These are phyloP conservation scores for Peniophora sp. DNA, from an alignment of 1,284 basidiomycete genomes.

Conservation along the genomic window DNA sequence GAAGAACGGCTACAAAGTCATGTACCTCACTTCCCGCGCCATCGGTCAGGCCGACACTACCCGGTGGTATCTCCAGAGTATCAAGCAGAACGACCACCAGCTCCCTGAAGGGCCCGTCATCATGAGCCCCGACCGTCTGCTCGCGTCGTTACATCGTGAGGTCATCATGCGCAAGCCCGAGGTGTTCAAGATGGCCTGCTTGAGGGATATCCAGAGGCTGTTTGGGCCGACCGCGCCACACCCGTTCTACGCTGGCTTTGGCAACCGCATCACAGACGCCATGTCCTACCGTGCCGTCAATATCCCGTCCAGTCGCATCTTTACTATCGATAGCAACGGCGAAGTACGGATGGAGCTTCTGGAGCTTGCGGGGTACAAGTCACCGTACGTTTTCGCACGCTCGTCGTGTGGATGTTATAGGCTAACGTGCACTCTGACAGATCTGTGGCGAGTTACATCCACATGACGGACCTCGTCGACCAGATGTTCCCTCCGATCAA, in stretches of 20 bases:
- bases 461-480: conserved; percentile 98
- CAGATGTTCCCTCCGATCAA: conserved; percentile 98
- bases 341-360: conserved; percentile 98
- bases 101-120: conserved; percentile 97
- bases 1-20: conserved; percentile 96
- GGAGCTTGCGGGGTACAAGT: conserved; percentile 94
- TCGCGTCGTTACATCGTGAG: conserved; percentile 92
- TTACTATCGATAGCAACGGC: conserved; percentile 93
- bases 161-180: conserved; percentile 99
- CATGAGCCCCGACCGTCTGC: conserved; percentile 96
- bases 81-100: conserved; percentile 93
- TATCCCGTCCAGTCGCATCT: conserved; percentile 90
- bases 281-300: conserved; percentile 95
- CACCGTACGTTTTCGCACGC: conserved; percentile 54
- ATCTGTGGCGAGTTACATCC: conserved; percentile 61
- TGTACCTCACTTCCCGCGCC: conserved; percentile 96
- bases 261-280: conserved; percentile 97
- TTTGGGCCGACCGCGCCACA: conserved; percentile 71
- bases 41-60: conserved; percentile 99
- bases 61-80: conserved; percentile 89
- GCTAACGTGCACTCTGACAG: conserved; percentile 15
- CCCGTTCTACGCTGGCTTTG: conserved; percentile 97
- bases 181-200: conserved; percentile 99
- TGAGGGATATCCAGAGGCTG: conserved; percentile 91
- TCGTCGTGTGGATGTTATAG: neutral